Conservation (phyloP, 208 protist genomes). For the Crithidia bombi region DNA sequence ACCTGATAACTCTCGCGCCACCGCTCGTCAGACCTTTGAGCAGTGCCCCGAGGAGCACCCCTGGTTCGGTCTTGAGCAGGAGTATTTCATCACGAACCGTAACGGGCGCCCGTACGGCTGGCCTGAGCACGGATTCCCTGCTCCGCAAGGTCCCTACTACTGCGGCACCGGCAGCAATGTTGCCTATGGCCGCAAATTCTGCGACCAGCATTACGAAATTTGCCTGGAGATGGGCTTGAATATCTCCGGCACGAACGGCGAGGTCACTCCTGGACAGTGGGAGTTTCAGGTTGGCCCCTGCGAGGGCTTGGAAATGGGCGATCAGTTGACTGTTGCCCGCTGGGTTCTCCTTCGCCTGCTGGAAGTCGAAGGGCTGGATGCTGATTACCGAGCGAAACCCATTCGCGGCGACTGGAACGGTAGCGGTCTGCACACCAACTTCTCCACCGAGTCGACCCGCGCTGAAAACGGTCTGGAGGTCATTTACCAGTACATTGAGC, state of each 20-base stretch:
- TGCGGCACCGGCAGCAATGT: conserved; percentile 83
- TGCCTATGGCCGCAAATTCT: conserved; percentile 90
- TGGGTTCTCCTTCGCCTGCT: conserved; percentile 92
- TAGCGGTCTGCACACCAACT: conserved; percentile 97
- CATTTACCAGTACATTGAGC: conserved; percentile 83
- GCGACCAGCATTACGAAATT: conserved; percentile 78
- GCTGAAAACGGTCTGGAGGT: conserved; percentile 70
- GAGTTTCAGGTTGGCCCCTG: conserved; percentile 97
- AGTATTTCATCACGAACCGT: conserved; percentile 69
- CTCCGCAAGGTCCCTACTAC: conserved; percentile 97
- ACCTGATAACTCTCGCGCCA: conserved; percentile 90
- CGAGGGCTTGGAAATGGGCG: conserved; percentile 91
- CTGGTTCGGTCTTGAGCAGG: conserved; percentile 91
- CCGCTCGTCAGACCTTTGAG: conserved; percentile 88
- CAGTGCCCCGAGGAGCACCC: conserved; percentile 67
- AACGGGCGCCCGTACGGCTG: conserved; percentile 80
- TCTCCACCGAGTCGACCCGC: conserved; percentile 94
- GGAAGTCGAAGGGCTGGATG: conserved; percentile 74
- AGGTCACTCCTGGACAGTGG: conserved; percentile 98
- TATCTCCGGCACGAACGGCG: conserved; percentile 94
- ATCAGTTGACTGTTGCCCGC: conserved; percentile 94
- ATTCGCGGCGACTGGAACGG: conserved; percentile 98
- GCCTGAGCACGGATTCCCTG: conserved; percentile 92
- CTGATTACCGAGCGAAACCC: conserved; percentile 93
- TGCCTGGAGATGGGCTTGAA: conserved; percentile 88